phyloP scores from a whole-genome alignment of 495 filamentous ascomycete genomes.

The Aspergillus ostianus region DNA sequence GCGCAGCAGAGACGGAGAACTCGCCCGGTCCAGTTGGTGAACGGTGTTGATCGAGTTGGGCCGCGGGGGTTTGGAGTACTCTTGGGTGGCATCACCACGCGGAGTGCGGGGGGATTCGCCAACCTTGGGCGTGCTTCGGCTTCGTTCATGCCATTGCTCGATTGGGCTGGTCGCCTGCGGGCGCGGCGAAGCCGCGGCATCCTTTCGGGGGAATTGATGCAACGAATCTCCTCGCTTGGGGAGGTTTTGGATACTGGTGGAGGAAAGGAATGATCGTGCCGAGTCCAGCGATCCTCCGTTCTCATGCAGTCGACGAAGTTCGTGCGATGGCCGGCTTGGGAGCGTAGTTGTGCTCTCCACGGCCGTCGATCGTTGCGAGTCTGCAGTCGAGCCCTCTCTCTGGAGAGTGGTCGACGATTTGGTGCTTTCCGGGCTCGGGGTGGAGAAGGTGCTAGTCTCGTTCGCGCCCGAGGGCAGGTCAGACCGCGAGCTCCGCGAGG shows the following conservation, averaged over 20 bases:
- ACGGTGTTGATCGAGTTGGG: conserved; percentile 57
- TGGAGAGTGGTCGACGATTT: conserved; percentile 26
- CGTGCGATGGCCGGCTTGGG: conserved; percentile 37
- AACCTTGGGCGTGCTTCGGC: conserved; percentile 18
- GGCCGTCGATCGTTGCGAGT: conserved; percentile 18
- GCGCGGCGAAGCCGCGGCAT: conserved; percentile 28
- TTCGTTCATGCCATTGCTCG: conserved; percentile 21
- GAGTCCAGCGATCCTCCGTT: conserved; percentile 37
- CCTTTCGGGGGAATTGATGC: conserved; percentile 36
- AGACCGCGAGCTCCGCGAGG: conserved; percentile 65
- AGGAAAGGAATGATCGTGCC: conserved; percentile 28
- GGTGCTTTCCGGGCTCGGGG: conserved; percentile 34
- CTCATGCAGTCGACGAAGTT: conserved; percentile 40
- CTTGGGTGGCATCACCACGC: conserved; percentile 50
- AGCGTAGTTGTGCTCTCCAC: conserved; percentile 29
- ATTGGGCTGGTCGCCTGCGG: conserved; percentile 15
- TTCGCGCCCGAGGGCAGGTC: conserved; percentile 37
- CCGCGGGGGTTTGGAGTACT: conserved; percentile 29
- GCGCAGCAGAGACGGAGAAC: conserved; percentile 68
- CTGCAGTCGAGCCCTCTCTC: conserved; percentile 26
- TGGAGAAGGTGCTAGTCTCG: conserved; percentile 35
- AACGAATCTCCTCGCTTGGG: conserved; percentile 62
- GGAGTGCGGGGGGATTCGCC: conserved; percentile 55
- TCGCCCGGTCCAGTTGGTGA: conserved; percentile 38
- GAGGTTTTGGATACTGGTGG: conserved; percentile 29